Evolutionary conservation across 2,329 filamentous ascomycete species (phyloP).

Genomic region (Blumeria graminis): DNA sequence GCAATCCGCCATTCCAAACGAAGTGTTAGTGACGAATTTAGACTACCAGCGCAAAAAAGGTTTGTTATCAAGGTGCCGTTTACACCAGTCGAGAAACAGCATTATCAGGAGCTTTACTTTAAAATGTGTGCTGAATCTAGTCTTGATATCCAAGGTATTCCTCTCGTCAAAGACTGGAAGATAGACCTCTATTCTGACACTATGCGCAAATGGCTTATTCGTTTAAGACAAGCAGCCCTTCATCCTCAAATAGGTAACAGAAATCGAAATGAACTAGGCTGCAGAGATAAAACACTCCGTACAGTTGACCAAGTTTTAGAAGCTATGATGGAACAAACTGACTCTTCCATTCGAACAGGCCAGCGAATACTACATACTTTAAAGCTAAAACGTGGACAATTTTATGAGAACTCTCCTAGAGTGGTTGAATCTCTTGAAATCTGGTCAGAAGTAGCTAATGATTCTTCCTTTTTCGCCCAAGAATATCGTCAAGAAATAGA

Average conservation of each 20-base stretch:
- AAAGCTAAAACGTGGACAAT: slow-evolving; percentile 47
- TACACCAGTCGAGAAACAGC: slow-evolving; percentile 70
- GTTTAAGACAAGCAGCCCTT: slow-evolving; percentile 59
- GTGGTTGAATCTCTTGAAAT: slow-evolving; percentile 43
- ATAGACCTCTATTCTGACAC: slow-evolving; percentile 33
- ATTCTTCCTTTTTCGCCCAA: slow-evolving; percentile 27
- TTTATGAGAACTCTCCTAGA: slow-evolving; percentile 50
- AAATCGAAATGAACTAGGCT: slow-evolving; percentile 38
- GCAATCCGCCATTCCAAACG: slow-evolving; percentile 72
- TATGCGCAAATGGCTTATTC: slow-evolving; percentile 58
- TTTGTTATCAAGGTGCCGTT: slow-evolving; percentile 79
- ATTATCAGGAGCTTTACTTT: slow-evolving; percentile 55
- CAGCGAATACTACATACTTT: slow-evolving; percentile 40
- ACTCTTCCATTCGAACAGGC: slow-evolving; percentile 37
- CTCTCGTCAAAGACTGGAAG: slow-evolving; percentile 42
- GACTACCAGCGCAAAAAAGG: slow-evolving; percentile 59
- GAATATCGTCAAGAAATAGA: slow-evolving; percentile 40
- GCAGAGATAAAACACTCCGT: slow-evolving; percentile 40
- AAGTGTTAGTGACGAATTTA: slow-evolving; percentile 52
- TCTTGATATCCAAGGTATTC: slow-evolving; percentile 38
- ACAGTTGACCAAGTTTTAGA: slow-evolving; percentile 73
- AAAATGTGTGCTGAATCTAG: slow-evolving; percentile 49
- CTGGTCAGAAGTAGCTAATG: slow-evolving; percentile 35
- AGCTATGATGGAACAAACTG: slow-evolving; percentile 75
- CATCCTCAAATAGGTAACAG: slow-evolving; percentile 59